These are phyloP conservation scores for Echium plantagineum DNA, from an alignment of 257 asterid species.

Conservation along the genomic window DNA sequence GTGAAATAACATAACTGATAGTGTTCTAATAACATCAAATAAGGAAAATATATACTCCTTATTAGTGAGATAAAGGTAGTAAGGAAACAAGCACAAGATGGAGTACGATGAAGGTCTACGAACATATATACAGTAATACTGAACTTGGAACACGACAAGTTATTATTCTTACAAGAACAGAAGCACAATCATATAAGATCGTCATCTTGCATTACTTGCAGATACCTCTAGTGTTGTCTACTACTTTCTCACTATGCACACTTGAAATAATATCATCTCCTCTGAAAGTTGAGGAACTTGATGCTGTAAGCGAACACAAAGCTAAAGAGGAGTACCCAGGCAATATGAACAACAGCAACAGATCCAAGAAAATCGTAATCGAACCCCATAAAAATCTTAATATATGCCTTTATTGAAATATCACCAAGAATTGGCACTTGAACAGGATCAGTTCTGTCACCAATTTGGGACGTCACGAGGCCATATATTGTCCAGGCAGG, in stretches of 20 bases:
- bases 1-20: no score
- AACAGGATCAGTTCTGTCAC: constrained; percentile 23
- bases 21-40: no score
- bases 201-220: not conserved
- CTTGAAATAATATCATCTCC: constrained; percentile 22
- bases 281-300: constrained; percentile 67
- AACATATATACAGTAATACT: no score
- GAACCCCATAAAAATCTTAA: constrained; percentile 35
- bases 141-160: no score
- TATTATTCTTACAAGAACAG: no score
- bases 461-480: constrained; percentile 62
- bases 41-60: no score
- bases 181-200: not conserved
- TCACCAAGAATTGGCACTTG: constrained; percentile 34
- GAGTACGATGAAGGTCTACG: no score
- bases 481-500: constrained; percentile 90
- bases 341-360: constrained; percentile 56
- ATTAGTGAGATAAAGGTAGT: no score
- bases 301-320: constrained; percentile 58
- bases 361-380: constrained; percentile 56
- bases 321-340: constrained; percentile 56
- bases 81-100: no score
- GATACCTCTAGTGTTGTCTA: no score
- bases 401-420: constrained; percentile 32
- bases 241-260: not conserved